Evolutionary conservation across 1,284 basidiomycete genomes (phyloP).

Genomic region (Ustilago nuda): DNA sequence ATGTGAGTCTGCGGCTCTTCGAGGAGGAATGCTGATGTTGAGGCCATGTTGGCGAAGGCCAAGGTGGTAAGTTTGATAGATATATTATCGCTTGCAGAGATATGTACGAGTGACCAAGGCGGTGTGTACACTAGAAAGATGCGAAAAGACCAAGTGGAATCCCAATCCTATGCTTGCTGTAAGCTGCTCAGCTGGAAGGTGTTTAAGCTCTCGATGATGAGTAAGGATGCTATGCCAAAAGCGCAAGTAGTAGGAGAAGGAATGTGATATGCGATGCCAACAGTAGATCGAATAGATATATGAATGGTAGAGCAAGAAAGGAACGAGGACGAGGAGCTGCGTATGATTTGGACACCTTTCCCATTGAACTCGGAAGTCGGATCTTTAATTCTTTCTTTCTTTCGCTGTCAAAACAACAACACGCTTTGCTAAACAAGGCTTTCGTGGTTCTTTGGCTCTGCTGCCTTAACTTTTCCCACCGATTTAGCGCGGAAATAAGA

Average conservation of each 20-base stretch:
- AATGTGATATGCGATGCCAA: not conserved
- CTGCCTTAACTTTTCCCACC: not conserved
- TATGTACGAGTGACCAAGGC: not conserved
- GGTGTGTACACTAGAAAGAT: too few relatives aligned
- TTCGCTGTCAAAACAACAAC: not conserved
- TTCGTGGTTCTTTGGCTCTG: not conserved
- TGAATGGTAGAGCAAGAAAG: not conserved
- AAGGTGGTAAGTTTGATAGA: not conserved
- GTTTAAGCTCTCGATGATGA: not conserved
- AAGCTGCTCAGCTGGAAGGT: not conserved
- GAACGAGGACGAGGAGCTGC: not conserved
- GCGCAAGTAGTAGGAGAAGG: not conserved
- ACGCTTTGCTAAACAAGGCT: not conserved
- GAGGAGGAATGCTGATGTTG: conserved; percentile 38
- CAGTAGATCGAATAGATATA: not conserved
- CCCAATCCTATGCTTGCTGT: not conserved
- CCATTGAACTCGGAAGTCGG: not conserved
- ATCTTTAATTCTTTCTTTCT: not conserved
- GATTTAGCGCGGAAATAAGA: too few relatives aligned
- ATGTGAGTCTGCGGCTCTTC: conserved; percentile 29
- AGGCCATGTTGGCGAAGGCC: conserved; percentile 27
- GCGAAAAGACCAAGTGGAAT: not conserved
- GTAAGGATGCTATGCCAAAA: conserved; percentile 1
- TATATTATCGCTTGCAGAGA: not conserved
- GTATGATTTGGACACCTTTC: not conserved